These are phyloP conservation scores for Didymellaceae sp. DNA, from an alignment of 2,329 filamentous ascomycete genomes.

Conservation along the genomic window DNA sequence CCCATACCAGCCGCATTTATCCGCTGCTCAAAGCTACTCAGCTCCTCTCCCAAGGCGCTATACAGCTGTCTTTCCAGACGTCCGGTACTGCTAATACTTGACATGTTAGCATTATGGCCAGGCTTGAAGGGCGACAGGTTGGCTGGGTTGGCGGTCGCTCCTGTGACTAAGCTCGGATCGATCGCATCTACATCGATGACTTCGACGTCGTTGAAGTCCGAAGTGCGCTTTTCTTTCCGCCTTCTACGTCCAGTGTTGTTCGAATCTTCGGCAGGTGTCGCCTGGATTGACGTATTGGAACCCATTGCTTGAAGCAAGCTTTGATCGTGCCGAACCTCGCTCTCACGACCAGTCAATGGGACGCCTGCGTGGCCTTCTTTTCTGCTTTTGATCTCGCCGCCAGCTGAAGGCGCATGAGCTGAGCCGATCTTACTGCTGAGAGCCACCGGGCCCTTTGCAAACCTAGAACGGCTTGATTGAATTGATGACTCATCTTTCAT, in stretches of 20 bases:
- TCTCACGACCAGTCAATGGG: conserved; percentile 3
- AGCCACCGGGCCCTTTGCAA: conserved; percentile 8
- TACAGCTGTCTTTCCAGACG: conserved; percentile 38
- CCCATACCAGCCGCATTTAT: conserved; percentile 19
- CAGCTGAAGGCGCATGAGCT: conserved; percentile 20
- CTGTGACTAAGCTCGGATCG: conserved; percentile 15
- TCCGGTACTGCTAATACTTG: conserved; percentile 39
- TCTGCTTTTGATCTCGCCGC: conserved; percentile 28
- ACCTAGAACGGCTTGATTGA: conserved; percentile 21
- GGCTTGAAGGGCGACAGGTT: conserved; percentile 27
- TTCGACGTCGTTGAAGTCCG: conserved; percentile 17
- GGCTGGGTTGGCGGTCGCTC: conserved; percentile 1
- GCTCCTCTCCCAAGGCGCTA: conserved; percentile 41
- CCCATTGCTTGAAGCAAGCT: conserved; percentile 14
- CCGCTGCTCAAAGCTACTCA: conserved; percentile 31
- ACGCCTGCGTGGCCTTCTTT: conserved; percentile 33
- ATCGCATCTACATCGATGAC: conserved; percentile 33
- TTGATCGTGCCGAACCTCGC: conserved; percentile 25
- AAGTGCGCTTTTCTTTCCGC: not conserved
- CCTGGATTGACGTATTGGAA: not conserved
- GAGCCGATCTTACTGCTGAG: conserved; percentile 25
- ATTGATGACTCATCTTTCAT: conserved; percentile 32
- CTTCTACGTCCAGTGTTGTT: conserved; percentile 2
- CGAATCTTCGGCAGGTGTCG: not conserved
- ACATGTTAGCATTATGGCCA: conserved; percentile 32